These are phyloP conservation scores for Russula emetica DNA, from an alignment of 768 basidiomycete species.

Conservation along the genomic window DNA sequence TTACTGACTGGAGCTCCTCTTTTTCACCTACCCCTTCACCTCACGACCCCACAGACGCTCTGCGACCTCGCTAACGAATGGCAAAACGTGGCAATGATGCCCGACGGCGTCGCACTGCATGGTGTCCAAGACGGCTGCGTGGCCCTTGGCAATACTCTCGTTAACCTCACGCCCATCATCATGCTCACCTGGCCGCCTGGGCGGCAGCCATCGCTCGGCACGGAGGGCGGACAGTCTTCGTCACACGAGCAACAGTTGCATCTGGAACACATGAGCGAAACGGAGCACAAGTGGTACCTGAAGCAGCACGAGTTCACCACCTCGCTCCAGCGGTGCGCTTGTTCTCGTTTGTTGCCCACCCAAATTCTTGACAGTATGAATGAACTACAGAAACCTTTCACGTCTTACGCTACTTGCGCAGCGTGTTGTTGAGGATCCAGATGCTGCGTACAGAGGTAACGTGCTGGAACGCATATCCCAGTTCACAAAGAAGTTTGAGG, in stretches of 20 bases:
- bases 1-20: background rate
- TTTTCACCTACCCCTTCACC: background rate
- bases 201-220: slow-evolving; percentile 17
- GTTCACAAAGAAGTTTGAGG: slow-evolving; percentile 20
- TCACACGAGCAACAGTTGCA: slow-evolving; percentile 3
- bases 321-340: slow-evolving; percentile 20
- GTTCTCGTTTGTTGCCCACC: background rate
- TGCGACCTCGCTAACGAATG: slow-evolving; percentile 10
- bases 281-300: slow-evolving; percentile 20
- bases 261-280: slow-evolving; percentile 10
- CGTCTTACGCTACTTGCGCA: slow-evolving; percentile 20
- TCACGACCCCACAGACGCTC: slow-evolving; percentile 1
- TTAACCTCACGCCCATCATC: slow-evolving; percentile 12
- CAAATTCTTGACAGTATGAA: background rate
- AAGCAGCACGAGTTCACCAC: slow-evolving; percentile 25
- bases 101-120: slow-evolving; percentile 8
- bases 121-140: slow-evolving; percentile 8
- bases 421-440: slow-evolving; percentile 21
- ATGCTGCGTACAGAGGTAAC: slow-evolving; percentile 15
- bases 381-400: slow-evolving; percentile 14
- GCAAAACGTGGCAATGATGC: slow-evolving; percentile 16
- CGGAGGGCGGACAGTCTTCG: slow-evolving; percentile 14
- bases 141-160: slow-evolving; percentile 4
- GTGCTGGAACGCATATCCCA: slow-evolving; percentile 20
- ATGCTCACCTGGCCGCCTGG: slow-evolving; percentile 12